Conservation (phyloP, 805 yeast genomes). For the Sporopachydermia quercuum region DNA sequence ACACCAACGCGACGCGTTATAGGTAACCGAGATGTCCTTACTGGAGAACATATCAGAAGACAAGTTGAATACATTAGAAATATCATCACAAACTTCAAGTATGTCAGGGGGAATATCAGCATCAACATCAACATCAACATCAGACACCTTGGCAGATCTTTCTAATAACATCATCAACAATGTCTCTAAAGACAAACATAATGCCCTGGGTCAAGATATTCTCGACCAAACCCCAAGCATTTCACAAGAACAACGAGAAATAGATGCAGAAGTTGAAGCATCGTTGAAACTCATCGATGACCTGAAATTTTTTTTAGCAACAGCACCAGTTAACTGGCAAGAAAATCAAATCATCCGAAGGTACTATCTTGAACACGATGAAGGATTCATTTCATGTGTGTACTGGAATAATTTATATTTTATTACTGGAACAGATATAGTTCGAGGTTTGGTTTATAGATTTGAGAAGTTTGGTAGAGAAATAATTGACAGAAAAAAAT, state of each 20-base stretch:
- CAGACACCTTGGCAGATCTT: background rate
- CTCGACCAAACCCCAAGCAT: no score
- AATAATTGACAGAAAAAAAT: constrained; percentile 76
- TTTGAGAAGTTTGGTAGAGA: constrained; percentile 83
- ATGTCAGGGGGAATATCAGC: no score
- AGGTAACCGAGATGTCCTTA: no score
- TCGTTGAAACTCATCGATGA: constrained; percentile 55
- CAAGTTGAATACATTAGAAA: no score
- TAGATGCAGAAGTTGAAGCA: constrained; percentile 23
- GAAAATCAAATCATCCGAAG: constrained; percentile 76
- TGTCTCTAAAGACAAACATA: background rate
- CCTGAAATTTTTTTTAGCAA: constrained; percentile 70
- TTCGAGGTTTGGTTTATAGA: constrained; percentile 77
- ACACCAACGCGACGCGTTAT: no score
- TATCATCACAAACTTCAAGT: background rate
- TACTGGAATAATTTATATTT: constrained; percentile 83
- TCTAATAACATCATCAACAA: no score
- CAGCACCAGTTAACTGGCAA: constrained; percentile 94
- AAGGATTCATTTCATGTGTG: constrained; percentile 78
- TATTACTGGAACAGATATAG: constrained; percentile 93
- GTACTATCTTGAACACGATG: constrained; percentile 74
- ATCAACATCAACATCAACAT: background rate
- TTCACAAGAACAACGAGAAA: background rate
- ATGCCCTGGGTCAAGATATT: background rate
- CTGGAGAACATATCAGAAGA: no score